These are phyloP conservation scores for Xylaria longipes DNA, from an alignment of 495 filamentous ascomycete genomes.

Conservation along the genomic window DNA sequence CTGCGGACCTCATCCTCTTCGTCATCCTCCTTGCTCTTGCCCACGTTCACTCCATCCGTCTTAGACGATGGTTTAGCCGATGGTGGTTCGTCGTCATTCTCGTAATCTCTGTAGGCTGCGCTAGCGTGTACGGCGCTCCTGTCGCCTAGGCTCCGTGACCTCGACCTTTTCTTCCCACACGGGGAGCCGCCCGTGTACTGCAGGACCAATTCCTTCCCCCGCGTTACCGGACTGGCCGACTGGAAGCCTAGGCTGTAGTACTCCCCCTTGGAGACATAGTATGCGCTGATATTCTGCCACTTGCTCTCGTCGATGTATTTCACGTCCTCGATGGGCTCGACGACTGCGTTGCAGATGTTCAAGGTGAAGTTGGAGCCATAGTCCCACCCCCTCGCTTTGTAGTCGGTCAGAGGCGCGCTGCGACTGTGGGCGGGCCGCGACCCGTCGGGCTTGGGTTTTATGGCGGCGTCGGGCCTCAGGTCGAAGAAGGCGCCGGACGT, in stretches of 20 bases:
- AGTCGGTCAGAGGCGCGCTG: conserved; percentile 68
- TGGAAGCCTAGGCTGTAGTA: conserved; percentile 86
- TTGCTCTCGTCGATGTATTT: conserved; percentile 66
- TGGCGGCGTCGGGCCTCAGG: conserved; percentile 73
- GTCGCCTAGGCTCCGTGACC: conserved; percentile 25
- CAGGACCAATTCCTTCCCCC: conserved; percentile 88
- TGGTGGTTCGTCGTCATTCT: conserved; percentile 48
- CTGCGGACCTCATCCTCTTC: conserved; percentile 52
- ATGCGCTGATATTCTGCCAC: conserved; percentile 90
- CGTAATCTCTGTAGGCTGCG: conserved; percentile 43
- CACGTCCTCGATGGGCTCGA: conserved; percentile 76
- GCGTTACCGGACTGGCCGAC: conserved; percentile 72
- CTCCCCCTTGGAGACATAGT: conserved; percentile 74
- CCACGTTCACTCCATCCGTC: conserved; percentile 23
- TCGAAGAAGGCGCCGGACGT: conserved; percentile 87
- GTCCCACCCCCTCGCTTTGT: conserved; percentile 83
- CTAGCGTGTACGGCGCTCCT: conserved; percentile 42
- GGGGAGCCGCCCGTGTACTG: conserved; percentile 92
- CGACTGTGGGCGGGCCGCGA: conserved; percentile 51
- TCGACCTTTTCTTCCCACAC: conserved; percentile 58
- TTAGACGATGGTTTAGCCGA: conserved; percentile 34
- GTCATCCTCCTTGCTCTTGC: conserved; percentile 30
- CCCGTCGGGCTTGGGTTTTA: conserved; percentile 59
- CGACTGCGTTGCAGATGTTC: conserved; percentile 89
- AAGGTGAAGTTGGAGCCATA: conserved; percentile 91